Base-by-base conservation (phyloP, 805 yeast species). In the Blastobotrys chiropterorum region DNA sequence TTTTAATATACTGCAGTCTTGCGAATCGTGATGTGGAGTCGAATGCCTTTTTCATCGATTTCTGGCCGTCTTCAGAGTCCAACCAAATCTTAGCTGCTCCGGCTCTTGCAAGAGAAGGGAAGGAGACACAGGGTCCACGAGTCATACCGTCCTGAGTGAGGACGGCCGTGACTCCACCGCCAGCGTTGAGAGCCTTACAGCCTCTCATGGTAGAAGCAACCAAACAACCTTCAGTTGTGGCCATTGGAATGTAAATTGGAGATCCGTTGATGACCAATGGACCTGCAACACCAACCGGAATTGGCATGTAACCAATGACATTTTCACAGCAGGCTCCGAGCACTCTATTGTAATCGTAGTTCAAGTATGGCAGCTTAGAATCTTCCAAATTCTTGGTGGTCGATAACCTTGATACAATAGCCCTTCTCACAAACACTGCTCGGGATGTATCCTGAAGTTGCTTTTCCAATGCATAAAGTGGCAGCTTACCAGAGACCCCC, bases 141-240 rank as follows among this genome's bases (percentile, higher is more conserved):
- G 99, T 90, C 99, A 94, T 94, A 69, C 98, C 97, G 67, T 94
- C 99, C 60, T 83, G 86, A 13, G 97, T 88, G 59, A 94, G 77
- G 21, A 92, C 96, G 30, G 99, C 88, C 48, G 80, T 74, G 26
- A 86, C 95, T 69, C 99, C 99, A 48, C 98, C 97, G 54, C 99
- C 99, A 4, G 92, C 83, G 67, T 94, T 94, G 59, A 94, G 86
- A 22, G 98, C 98, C 67, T 94, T 94, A 75, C 98, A 94, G 59
- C 99, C 99, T 71, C 99, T 86, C 96, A 89, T 92, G 13, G 99
- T 85, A 16, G 97, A 90, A 2, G 99, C 99, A 59, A 94, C 97
- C 53, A 94, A 77, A 72, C 98, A 95, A 49, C 99, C 99, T 73
- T 94, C 99, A 38, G 99, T 94, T 15, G 99, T 94, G 22, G 99